Base-by-base conservation (phyloP, 768 basidiomycete species). In the Sarcodon aspratus region DNA sequence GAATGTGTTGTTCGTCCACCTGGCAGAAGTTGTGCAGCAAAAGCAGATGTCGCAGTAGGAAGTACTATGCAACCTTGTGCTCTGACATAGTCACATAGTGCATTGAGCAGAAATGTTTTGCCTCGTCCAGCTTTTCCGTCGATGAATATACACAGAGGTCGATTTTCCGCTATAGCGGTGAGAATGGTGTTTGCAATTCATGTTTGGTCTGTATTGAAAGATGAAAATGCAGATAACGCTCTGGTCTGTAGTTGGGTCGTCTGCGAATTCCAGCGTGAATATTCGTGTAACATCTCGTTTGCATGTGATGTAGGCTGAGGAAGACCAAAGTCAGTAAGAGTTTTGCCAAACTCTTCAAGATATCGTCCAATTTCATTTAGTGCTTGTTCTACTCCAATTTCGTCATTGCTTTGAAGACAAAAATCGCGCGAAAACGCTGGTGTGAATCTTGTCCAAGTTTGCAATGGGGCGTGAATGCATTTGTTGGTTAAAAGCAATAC, bases 41-140 rank as follows among this genome's bases (percentile, higher is more conserved):
- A 68, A 3, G 64, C 68, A 2, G 71, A 64, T 6, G 67, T 64
- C 0, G 68, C 70, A 1, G 62, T 67, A 2, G 67, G 55, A 18
- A 70, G 44, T 0, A 66, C 61, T 18, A 71, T 66, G 15, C 57
- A 47, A 1, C 59, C 60, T 3, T 32, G 33, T 0, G 56, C 48
- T 9, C 69, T 54, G 0, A 70, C 36, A 21, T 52, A 54, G 49
- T 62, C 61, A 44, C 64, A 66, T 6, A 73, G 46, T 0, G 68
- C 56, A 33, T 63, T 63, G 1, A 67, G 48, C 1, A 70, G 35
- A 33, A 60, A 67, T 0, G 69, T 72, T 53, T 73, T 73, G 0
- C 69, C 71, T 4, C 66, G 52, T 0, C 70, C 70, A 1, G 69
- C 69, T 48, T 65, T 63, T 1, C 70, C 69, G 52, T 70, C 64